A percentile compares a stretch with the other conserved stretches of the same genome.
These are phyloP conservation scores for Leptodontidium sp. DNA, from an alignment of 2,329 filamentous ascomycete genomes.

Conservation along the genomic window DNA sequence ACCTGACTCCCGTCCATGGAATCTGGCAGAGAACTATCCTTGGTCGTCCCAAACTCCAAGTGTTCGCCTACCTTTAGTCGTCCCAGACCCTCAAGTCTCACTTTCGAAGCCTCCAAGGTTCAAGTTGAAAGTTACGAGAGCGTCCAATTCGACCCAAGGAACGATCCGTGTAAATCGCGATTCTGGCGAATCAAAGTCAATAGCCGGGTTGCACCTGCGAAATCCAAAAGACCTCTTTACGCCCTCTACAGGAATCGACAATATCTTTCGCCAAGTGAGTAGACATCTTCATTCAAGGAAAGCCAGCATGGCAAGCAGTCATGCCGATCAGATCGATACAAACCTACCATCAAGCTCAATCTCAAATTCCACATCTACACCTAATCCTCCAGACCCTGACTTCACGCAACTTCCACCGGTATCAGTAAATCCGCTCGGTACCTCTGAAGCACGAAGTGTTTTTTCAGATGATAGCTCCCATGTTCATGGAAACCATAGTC, in stretches of 20 bases:
- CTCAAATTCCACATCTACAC: slow-evolving; percentile 14
- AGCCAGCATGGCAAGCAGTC: slow-evolving; percentile 36
- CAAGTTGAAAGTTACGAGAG: slow-evolving; percentile 43
- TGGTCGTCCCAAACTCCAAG: slow-evolving; percentile 33
- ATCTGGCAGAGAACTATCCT: slow-evolving; percentile 39
- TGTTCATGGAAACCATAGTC: slow-evolving; percentile 32
- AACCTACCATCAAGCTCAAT: slow-evolving; percentile 14
- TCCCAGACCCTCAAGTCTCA: slow-evolving; percentile 16
- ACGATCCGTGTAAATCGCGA: slow-evolving; percentile 44
- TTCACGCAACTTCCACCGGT: slow-evolving; percentile 18
- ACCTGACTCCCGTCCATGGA: slow-evolving; percentile 34
- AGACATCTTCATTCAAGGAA: slow-evolving; percentile 42
- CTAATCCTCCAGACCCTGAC: not conserved
- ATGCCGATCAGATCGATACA: slow-evolving; percentile 20
- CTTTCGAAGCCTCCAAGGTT: slow-evolving; percentile 39
- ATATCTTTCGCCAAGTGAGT: slow-evolving; percentile 44
- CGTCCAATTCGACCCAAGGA: slow-evolving; percentile 42
- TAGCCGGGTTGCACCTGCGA: slow-evolving; percentile 40
- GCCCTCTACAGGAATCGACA: slow-evolving; percentile 40
- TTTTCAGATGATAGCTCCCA: slow-evolving; percentile 51
- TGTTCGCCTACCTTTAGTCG: slow-evolving; percentile 21
- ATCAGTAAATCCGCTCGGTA: slow-evolving; percentile 33
- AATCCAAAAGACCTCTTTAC: slow-evolving; percentile 46
- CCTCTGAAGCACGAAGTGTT: slow-evolving; percentile 46
- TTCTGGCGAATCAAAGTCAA: slow-evolving; percentile 32